Conservation (phyloP, 140 eudicot genomes). For the Erigeron philadelphicus region DNA sequence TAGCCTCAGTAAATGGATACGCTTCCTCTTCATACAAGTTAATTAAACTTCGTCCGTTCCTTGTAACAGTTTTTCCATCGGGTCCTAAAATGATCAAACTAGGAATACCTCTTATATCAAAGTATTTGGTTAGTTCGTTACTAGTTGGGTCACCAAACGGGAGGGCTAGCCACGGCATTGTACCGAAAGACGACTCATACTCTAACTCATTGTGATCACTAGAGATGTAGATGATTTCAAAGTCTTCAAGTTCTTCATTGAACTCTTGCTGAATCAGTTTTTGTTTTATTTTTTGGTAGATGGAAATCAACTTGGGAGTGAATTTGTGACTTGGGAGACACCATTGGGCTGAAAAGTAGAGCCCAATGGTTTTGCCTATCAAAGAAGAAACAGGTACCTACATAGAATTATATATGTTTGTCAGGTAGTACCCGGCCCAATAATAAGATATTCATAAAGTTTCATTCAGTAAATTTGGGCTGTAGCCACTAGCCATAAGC, state of each 20-base stretch:
- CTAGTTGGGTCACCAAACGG: slow-evolving; percentile 51
- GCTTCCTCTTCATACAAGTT: slow-evolving; percentile 68
- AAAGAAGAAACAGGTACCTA: slow-evolving; percentile 55
- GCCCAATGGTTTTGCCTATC: slow-evolving; percentile 68
- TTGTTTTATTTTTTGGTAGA: slow-evolving; percentile 61
- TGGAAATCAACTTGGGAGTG: slow-evolving; percentile 63
- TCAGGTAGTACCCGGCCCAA: too few relatives aligned
- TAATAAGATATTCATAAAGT: too few relatives aligned
- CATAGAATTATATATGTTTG: not conserved
- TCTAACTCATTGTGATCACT: slow-evolving; percentile 48
- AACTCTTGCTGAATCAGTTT: slow-evolving; percentile 14
- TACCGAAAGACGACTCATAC: slow-evolving; percentile 37
- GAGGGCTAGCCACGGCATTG: slow-evolving; percentile 89
- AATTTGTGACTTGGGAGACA: slow-evolving; percentile 65
- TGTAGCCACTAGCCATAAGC: too few relatives aligned
- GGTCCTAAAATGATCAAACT: slow-evolving; percentile 65
- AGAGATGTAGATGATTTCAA: slow-evolving; percentile 63
- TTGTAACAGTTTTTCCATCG: slow-evolving; percentile 77
- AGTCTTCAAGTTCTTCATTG: slow-evolving; percentile 30
- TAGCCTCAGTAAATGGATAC: slow-evolving; percentile 61
- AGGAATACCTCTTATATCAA: slow-evolving; percentile 64
- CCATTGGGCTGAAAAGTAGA: slow-evolving; percentile 84
- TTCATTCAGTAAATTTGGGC: too few relatives aligned
- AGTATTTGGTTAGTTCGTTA: slow-evolving; percentile 51
- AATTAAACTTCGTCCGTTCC: slow-evolving; percentile 60